phyloP scores from a whole-genome alignment of 2,329 filamentous ascomycete species.

The Ophiostoma populinum region DNA sequence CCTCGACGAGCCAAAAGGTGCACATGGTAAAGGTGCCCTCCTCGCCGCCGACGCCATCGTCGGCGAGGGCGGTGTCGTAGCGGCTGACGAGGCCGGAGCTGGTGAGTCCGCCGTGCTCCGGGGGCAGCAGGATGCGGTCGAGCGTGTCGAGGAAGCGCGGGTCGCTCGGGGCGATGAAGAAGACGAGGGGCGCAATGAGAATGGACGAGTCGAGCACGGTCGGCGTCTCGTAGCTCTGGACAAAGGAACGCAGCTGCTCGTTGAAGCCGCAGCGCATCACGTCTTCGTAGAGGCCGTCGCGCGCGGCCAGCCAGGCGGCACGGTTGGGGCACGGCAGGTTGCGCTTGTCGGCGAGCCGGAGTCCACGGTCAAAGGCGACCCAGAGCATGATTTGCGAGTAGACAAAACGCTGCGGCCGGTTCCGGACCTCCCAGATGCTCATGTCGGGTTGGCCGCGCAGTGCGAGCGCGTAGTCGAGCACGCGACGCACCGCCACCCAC shows the following conservation, averaged over 20 bases:
- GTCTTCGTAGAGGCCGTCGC: conserved; percentile 55
- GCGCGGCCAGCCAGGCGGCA: conserved; percentile 43
- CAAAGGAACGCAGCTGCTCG: conserved; percentile 47
- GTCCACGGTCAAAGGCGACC: conserved; percentile 61
- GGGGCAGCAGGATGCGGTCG: conserved; percentile 51
- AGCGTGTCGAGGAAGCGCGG: conserved; percentile 58
- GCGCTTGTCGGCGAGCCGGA: conserved; percentile 58
- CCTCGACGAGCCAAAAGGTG: conserved; percentile 70
- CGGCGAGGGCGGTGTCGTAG: conserved; percentile 50
- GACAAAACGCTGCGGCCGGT: conserved; percentile 58
- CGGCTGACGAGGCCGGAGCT: conserved; percentile 60
- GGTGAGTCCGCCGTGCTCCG: conserved; percentile 59
- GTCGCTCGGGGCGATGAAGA: conserved; percentile 64
- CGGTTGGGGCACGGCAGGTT: conserved; percentile 59
- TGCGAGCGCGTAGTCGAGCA: conserved; percentile 53
- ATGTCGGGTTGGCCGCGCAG: conserved; percentile 50
- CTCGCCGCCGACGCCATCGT: conserved; percentile 56
- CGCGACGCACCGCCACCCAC: conserved; percentile 52
- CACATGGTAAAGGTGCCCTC: conserved; percentile 71
- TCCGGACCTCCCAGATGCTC: conserved; percentile 72
- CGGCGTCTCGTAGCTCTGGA: conserved; percentile 58
- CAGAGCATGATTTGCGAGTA: conserved; percentile 76
- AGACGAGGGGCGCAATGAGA: conserved; percentile 60
- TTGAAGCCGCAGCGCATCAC: conserved; percentile 68
- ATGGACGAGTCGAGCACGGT: conserved; percentile 58